phyloP scores from a whole-genome alignment of 2,329 filamentous ascomycete species.

The Trichoderma atrobrunneum region DNA sequence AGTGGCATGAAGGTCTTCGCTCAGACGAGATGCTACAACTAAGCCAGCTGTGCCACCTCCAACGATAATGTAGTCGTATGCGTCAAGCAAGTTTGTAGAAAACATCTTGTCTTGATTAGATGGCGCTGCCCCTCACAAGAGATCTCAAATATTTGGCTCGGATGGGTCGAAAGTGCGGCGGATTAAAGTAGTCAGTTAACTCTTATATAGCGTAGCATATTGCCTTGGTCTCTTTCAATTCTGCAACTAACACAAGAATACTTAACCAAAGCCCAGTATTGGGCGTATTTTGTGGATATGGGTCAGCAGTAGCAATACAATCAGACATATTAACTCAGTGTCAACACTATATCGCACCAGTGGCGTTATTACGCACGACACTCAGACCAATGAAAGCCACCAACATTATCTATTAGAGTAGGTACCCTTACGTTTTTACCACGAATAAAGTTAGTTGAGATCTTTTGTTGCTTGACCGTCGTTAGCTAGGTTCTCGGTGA shows the following conservation, averaged over 20 bases:
- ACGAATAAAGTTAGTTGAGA: no score
- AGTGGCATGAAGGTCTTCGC: not conserved
- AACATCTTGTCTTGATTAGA: not conserved
- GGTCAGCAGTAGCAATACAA: not conserved
- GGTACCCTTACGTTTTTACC: no score
- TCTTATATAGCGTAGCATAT: not conserved
- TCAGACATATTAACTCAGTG: not conserved
- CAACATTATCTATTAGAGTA: no score
- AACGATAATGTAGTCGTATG: not conserved
- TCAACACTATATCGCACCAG: not conserved
- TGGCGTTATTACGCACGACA: not conserved
- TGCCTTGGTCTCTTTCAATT: not conserved
- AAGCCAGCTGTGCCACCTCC: not conserved
- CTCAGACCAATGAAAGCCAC: no score
- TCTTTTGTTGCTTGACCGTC: no score
- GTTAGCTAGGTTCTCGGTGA: no score
- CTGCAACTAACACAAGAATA: not conserved
- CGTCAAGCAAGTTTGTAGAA: not conserved
- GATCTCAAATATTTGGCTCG: not conserved
- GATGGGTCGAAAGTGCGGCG: not conserved
- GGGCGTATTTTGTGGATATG: not conserved
- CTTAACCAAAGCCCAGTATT: not conserved
- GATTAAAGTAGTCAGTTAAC: not conserved
- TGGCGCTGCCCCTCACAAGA: not conserved
- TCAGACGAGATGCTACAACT: not conserved